Conservation (phyloP, 257 asterid genomes). For the Nicotiana sylvestris region DNA sequence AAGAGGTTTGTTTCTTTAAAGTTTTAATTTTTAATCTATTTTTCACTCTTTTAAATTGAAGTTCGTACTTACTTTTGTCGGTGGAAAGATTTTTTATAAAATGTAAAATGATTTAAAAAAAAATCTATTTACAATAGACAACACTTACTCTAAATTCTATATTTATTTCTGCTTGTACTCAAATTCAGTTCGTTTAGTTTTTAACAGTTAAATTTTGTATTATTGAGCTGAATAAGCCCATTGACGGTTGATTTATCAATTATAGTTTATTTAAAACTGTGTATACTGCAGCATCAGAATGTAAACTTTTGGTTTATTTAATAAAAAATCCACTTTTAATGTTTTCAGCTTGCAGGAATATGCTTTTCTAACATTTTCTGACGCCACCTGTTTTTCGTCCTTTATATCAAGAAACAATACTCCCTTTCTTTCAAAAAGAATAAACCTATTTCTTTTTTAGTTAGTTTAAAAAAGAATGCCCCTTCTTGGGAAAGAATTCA, state of each 20-base stretch:
- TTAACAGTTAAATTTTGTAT: neutral
- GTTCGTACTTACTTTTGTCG: neutral
- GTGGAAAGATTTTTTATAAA: neutral
- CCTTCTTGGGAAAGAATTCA: too few species aligned
- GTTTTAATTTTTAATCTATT: neutral
- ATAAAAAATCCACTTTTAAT: neutral
- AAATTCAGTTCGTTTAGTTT: neutral
- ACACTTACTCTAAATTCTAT: neutral
- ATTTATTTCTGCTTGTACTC: neutral
- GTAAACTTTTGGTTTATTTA: neutral
- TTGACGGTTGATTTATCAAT: neutral
- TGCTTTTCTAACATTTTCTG: neutral
- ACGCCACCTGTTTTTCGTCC: neutral
- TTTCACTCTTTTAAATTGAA: neutral
- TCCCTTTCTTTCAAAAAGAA: too few species aligned
- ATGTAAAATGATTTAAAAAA: neutral
- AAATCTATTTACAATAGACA: neutral
- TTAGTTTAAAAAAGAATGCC: too few species aligned
- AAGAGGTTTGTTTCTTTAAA: conserved; percentile 34
- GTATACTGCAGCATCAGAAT: neutral
- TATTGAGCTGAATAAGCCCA: neutral
- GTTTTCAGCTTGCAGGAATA: neutral
- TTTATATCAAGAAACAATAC: too few species aligned
- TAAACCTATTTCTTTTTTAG: too few species aligned
- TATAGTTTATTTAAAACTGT: neutral